Conservation (phyloP, 2,329 filamentous ascomycete species). For the Alternaria sp. region DNA sequence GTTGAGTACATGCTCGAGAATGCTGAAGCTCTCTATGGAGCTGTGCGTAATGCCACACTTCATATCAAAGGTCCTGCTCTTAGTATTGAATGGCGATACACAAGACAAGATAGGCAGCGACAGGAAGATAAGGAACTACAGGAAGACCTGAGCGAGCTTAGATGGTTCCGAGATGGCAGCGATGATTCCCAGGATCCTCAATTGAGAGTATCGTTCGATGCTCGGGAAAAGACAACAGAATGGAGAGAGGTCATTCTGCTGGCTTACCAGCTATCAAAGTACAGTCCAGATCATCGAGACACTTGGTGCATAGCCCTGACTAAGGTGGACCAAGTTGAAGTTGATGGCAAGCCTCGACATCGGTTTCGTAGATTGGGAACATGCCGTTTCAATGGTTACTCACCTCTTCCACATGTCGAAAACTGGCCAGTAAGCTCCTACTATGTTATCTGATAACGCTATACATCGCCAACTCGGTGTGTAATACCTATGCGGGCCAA, state of each 20-base stretch:
- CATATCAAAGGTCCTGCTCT: neutral
- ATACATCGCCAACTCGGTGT: no score
- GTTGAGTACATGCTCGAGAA: accelerated
- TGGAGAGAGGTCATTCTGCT: no score
- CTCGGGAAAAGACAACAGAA: no score
- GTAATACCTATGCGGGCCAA: no score
- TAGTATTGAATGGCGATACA: neutral
- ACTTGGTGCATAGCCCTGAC: no score
- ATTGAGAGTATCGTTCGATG: accelerated
- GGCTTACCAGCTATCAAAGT: accelerated
- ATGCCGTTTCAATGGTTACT: accelerated
- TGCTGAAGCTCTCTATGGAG: neutral
- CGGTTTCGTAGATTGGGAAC: neutral
- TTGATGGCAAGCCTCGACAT: no score
- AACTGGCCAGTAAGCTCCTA: neutral
- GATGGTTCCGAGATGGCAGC: accelerated
- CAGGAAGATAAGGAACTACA: accelerated
- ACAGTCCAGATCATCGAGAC: accelerated
- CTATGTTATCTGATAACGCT: neutral
- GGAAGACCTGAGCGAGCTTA: neutral
- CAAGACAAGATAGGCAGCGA: accelerated
- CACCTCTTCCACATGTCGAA: neutral
- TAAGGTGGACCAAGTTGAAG: no score
- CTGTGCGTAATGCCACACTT: neutral
- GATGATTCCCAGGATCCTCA: no score